Conservation (phyloP, 2,329 filamentous ascomycete species). For the Alternaria brassicicola region DNA sequence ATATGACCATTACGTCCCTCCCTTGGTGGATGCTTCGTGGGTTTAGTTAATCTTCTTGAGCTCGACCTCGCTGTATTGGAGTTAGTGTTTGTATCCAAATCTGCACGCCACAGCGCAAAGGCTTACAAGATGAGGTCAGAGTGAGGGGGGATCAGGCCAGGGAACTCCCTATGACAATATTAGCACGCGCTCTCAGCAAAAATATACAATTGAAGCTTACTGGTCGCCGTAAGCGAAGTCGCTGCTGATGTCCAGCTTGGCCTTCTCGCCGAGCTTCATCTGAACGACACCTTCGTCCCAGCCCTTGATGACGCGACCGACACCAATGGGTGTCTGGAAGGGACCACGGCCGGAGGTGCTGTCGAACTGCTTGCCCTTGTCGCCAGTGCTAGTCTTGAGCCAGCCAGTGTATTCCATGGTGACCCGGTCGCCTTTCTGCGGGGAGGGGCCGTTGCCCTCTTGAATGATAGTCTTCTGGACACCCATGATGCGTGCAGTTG, state of each 20-base stretch:
- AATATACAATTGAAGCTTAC: conserved; percentile 4
- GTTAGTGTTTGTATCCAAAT: conserved; percentile 7
- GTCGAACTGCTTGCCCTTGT: conserved; percentile 67
- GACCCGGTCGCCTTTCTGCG: conserved; percentile 36
- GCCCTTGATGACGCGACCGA: conserved; percentile 81
- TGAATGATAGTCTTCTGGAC: conserved; percentile 37
- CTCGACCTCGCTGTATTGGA: conserved; percentile 35
- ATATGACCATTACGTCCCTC: neutral
- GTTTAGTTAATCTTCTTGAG: conserved; percentile 44
- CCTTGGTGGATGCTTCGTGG: neutral
- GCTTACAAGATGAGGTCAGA: conserved; percentile 82
- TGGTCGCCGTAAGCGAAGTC: conserved; percentile 53
- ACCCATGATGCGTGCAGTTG: conserved; percentile 34
- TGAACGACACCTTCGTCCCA: conserved; percentile 66
- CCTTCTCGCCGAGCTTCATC: conserved; percentile 92
- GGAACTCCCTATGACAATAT: conserved; percentile 67
- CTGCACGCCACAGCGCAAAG: neutral
- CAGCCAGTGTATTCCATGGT: conserved; percentile 45
- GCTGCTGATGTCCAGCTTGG: conserved; percentile 79
- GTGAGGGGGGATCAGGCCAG: conserved; percentile 74
- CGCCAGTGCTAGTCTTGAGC: conserved; percentile 30
- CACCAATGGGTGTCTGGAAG: conserved; percentile 78
- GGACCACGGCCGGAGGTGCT: conserved; percentile 76
- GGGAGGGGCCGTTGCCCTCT: conserved; percentile 39
- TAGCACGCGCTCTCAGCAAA: neutral